Evolutionary conservation across 2,329 filamentous ascomycete species (phyloP).

Genomic region (Clarireedia homoeocarpa): DNA sequence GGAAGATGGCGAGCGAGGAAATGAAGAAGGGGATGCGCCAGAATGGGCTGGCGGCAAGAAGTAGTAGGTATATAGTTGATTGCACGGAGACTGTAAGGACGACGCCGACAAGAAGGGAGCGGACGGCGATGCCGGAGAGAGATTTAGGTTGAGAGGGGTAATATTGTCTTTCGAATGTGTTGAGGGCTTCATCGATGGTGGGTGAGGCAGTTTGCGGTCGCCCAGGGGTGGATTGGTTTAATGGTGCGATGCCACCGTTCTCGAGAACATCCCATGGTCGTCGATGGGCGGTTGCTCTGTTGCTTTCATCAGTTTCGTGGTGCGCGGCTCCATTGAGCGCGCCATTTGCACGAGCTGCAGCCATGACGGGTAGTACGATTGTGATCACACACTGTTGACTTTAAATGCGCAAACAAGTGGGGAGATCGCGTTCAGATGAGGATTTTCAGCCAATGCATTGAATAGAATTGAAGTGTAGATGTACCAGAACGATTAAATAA

Average conservation of each 20-base stretch:
- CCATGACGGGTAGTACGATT: neutral
- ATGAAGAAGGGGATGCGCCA: constrained; percentile 63
- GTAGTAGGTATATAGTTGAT: constrained; percentile 20
- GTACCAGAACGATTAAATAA: neutral
- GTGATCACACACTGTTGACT: neutral
- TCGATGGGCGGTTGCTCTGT: neutral
- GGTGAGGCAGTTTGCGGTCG: constrained; percentile 5
- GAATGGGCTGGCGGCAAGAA: constrained; percentile 27
- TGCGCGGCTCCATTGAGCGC: neutral
- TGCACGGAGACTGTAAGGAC: constrained; percentile 17
- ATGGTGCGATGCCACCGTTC: constrained; percentile 11
- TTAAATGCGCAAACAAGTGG: no score
- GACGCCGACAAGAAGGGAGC: constrained; percentile 29
- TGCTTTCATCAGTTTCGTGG: neutral
- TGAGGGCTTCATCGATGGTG: constrained; percentile 19
- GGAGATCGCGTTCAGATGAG: no score
- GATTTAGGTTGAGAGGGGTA: constrained; percentile 24
- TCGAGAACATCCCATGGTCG: constrained; percentile 8
- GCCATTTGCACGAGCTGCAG: neutral
- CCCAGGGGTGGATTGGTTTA: neutral
- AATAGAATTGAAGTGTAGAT: neutral
- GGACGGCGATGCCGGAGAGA: constrained; percentile 32
- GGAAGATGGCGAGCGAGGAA: constrained; percentile 66
- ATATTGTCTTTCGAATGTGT: constrained; percentile 24
- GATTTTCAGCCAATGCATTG: neutral